Percentiles rank a stretch among this genome's conserved stretches.
phyloP scores from a whole-genome alignment of 1,139 yeast species.

The Protomyces gravidus region DNA sequence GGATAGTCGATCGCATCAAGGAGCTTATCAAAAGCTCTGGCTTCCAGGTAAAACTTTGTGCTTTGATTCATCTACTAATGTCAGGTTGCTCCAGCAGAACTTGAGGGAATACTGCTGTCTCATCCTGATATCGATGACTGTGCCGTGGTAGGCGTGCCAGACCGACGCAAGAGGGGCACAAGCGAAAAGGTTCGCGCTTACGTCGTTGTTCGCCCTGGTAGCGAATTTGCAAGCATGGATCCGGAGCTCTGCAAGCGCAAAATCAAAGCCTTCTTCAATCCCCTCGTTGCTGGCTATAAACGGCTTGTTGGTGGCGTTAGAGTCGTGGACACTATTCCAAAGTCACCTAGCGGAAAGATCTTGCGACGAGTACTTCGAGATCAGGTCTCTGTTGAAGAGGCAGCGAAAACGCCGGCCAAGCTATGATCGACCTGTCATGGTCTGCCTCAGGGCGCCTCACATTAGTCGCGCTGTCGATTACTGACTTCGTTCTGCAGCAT shows the following conservation, averaged over 20 bases:
- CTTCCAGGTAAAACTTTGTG: constrained; percentile 48
- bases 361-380: constrained; percentile 40
- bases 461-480: no score
- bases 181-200: constrained; percentile 40
- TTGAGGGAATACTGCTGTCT: constrained; percentile 60
- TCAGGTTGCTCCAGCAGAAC: constrained; percentile 67
- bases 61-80: not conserved
- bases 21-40: constrained; percentile 65
- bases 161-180: constrained; percentile 41
- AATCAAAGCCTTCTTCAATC: constrained; percentile 36
- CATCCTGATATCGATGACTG: constrained; percentile 40
- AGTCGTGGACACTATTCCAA: constrained; percentile 41
- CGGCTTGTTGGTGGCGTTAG: constrained; percentile 45
- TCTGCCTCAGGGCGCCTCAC: no score
- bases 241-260: constrained; percentile 40
- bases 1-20: constrained; percentile 61
- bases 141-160: constrained; percentile 42
- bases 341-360: constrained; percentile 44
- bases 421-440: no score
- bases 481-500: no score
- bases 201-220: constrained; percentile 37
- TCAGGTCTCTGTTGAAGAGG: constrained; percentile 8
- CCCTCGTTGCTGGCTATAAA: constrained; percentile 41
- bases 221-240: constrained; percentile 27
- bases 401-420: not conserved